A percentile compares a stretch with the other conserved stretches of the same genome.
phyloP scores from a whole-genome alignment of 2,329 filamentous ascomycete species.

The Mollisia scopiformis region DNA sequence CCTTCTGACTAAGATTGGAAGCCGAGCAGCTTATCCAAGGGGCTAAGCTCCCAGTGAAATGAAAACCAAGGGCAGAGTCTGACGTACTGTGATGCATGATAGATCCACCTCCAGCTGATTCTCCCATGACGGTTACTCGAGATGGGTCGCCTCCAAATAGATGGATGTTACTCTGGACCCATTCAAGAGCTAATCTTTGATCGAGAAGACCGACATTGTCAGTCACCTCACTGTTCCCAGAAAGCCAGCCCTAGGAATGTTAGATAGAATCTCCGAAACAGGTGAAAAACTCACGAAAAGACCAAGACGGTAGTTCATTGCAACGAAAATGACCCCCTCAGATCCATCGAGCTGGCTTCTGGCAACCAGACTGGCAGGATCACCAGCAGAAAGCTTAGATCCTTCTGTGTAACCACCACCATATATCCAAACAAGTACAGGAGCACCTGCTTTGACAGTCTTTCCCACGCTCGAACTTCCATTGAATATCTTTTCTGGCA shows the following conservation, averaged over 20 bases:
- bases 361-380: conserved; percentile 44
- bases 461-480: neutral
- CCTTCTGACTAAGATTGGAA: too few species aligned
- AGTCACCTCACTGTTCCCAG: conserved; percentile 47
- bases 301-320: conserved; percentile 41
- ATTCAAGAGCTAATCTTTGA: conserved; percentile 58
- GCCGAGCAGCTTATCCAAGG: too few species aligned
- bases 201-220: conserved; percentile 56
- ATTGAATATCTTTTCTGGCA: conserved; percentile 43
- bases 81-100: conserved; percentile 60
- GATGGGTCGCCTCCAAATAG: conserved; percentile 56
- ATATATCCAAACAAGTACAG: conserved; percentile 54
- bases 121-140: conserved; percentile 52
- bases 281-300: conserved; percentile 31
- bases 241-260: conserved; percentile 34
- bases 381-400: conserved; percentile 42
- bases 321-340: conserved; percentile 42
- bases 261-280: neutral
- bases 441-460: conserved; percentile 28
- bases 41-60: too few species aligned
- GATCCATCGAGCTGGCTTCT: conserved; percentile 30
- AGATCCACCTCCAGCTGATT: conserved; percentile 54
- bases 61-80: too few species aligned
- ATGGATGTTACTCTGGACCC: conserved; percentile 57
- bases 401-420: conserved; percentile 50